These are phyloP conservation scores for Trifolium pratense DNA, from an alignment of 306 rosid species.

Conservation along the genomic window DNA sequence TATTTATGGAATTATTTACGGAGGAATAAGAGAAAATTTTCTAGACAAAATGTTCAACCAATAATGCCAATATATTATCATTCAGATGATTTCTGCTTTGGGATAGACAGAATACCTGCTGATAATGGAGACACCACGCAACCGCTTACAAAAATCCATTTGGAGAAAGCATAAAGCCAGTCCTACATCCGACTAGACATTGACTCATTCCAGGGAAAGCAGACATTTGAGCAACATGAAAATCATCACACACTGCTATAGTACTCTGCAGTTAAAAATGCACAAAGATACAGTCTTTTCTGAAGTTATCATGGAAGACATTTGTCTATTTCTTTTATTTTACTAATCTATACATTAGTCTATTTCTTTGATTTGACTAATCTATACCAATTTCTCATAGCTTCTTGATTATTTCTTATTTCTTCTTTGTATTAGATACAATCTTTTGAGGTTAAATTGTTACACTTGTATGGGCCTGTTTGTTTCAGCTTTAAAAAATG, in stretches of 20 bases:
- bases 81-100: constrained; percentile 21
- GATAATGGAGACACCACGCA: constrained; percentile 90
- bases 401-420: constrained; percentile 8
- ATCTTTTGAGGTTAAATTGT: constrained; percentile 19
- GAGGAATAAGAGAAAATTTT: constrained; percentile 13
- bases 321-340: too few species aligned
- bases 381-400: constrained; percentile 16
- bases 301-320: constrained; percentile 94
- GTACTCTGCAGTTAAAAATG: constrained; percentile 83
- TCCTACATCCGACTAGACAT: constrained; percentile 49
- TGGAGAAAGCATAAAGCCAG: not conserved
- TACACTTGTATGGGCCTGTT: constrained; percentile 10
- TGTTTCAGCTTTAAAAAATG: too few species aligned
- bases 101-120: constrained; percentile 88
- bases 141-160: constrained; percentile 91
- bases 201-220: constrained; percentile 81
- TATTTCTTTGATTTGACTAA: not conserved
- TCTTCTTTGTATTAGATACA: constrained; percentile 26
- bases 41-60: constrained; percentile 23
- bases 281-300: constrained; percentile 81
- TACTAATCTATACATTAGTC: too few species aligned
- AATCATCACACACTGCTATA: constrained; percentile 84
- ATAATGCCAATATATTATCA: constrained; percentile 32
- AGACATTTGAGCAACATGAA: constrained; percentile 90
- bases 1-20: constrained; percentile 10